phyloP scores from a whole-genome alignment of 192 early-diverging fungal species.

The Radiomyces spectabilis region DNA sequence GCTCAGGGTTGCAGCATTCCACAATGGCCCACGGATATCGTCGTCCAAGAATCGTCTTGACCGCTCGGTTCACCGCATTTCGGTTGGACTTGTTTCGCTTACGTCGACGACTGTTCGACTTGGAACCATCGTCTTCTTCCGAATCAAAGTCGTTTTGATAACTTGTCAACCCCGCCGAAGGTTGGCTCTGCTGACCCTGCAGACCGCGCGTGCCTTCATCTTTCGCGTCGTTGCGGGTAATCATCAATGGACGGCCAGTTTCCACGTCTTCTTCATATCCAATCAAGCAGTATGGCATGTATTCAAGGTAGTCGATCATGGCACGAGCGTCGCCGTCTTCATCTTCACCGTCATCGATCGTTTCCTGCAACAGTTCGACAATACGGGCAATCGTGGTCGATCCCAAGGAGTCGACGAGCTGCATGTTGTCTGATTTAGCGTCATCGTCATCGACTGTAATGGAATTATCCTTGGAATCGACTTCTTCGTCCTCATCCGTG shows the following conservation, averaged over 20 bases:
- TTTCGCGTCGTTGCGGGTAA: not conserved
- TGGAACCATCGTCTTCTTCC: not conserved
- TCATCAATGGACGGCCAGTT: constrained; percentile 13
- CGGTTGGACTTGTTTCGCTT: not conserved
- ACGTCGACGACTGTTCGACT: not conserved
- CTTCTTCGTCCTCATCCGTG: constrained; percentile 34
- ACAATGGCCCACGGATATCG: constrained; percentile 87
- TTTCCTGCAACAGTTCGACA: constrained; percentile 7
- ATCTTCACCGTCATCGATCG: constrained; percentile 5
- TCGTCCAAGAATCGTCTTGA: constrained; percentile 62
- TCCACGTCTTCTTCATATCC: constrained; percentile 78
- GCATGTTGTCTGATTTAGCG: not conserved
- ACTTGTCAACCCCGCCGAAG: too few relatives aligned
- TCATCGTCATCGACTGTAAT: not conserved
- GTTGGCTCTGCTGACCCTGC: too few relatives aligned
- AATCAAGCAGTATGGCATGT: constrained; percentile 85
- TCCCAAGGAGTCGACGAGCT: not conserved
- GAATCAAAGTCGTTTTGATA: not conserved
- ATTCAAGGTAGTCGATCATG: constrained; percentile 17
- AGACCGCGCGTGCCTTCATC: too few relatives aligned
- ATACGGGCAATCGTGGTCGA: not conserved
- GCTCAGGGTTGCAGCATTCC: constrained; percentile 81
- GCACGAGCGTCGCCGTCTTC: constrained; percentile 14
- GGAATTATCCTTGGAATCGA: not conserved
- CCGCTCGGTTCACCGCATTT: too few relatives aligned